These are phyloP conservation scores for Cnidoscolus chayamansa DNA, from an alignment of 441 rosid genomes.

Conservation along the genomic window DNA sequence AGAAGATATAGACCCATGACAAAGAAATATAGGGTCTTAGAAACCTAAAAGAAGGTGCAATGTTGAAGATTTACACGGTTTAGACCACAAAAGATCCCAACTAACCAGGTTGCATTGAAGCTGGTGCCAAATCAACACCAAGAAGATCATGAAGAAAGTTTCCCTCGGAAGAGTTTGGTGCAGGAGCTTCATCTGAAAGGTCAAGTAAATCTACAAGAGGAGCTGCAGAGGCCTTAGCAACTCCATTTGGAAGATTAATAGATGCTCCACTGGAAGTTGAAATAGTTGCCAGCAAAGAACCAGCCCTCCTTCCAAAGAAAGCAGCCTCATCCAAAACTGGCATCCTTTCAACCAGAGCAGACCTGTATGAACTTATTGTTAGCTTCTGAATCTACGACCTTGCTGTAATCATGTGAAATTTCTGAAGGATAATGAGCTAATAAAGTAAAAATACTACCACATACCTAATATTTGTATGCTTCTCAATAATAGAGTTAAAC, in stretches of 20 bases:
- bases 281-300: conserved; percentile 62
- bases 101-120: conserved; percentile 67
- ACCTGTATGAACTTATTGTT: conserved; percentile 50
- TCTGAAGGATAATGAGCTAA: conserved; percentile 21
- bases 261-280: conserved; percentile 57
- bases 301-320: conserved; percentile 80
- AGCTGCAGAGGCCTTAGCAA: conserved; percentile 65
- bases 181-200: conserved; percentile 78
- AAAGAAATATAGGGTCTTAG: not conserved
- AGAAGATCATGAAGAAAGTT: conserved; percentile 95
- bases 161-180: conserved; percentile 73
- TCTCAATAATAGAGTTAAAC: conserved; percentile 83
- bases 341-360: conserved; percentile 95
- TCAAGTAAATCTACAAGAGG: conserved; percentile 90
- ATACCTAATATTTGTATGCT: conserved; percentile 84
- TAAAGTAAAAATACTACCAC: conserved; percentile 17
- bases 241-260: conserved; percentile 83
- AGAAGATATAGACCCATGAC: not conserved
- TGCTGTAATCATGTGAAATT: conserved; percentile 14
- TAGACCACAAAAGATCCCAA: conserved; percentile 22
- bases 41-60: conserved; percentile 2
- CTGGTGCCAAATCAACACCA: conserved; percentile 60
- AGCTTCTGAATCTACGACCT: conserved; percentile 20
- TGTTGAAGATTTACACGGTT: conserved; percentile 11
- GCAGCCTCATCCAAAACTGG: conserved; percentile 96